A percentile compares a stretch with the other conserved stretches of the same genome.
Evolutionary conservation across 495 filamentous ascomycete genomes (phyloP).

Genomic region (Penicillium roqueforti): DNA sequence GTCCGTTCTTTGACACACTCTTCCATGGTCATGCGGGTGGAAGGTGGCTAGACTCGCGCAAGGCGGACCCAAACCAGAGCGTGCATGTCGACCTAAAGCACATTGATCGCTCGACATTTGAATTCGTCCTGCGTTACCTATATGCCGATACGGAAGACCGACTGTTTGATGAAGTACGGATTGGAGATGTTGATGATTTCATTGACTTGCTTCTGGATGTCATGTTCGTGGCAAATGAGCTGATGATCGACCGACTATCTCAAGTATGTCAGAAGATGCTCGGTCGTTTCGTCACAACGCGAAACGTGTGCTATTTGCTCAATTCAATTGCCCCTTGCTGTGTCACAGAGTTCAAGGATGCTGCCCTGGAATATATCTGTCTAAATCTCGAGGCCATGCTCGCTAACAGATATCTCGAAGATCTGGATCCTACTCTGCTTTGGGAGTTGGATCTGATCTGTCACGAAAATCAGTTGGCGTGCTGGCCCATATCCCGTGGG

Average conservation of each 20-base stretch:
- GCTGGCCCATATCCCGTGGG: constrained; percentile 68
- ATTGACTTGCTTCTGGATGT: constrained; percentile 89
- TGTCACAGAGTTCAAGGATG: constrained; percentile 81
- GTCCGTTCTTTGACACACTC: constrained; percentile 86
- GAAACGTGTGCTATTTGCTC: constrained; percentile 80
- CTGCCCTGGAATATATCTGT: constrained; percentile 85
- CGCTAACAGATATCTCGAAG: constrained; percentile 59
- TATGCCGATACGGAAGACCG: constrained; percentile 80
- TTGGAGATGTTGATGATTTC: constrained; percentile 71
- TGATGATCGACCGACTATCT: constrained; percentile 89
- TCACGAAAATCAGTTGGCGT: constrained; percentile 72
- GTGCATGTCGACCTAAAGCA: constrained; percentile 81
- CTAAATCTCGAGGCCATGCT: constrained; percentile 1
- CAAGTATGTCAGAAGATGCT: constrained; percentile 86
- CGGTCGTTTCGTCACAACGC: constrained; percentile 80
- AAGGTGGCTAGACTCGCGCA: constrained; percentile 71
- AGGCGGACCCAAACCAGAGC: constrained; percentile 45
- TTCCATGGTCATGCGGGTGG: constrained; percentile 83
- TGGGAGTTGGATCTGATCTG: constrained; percentile 73
- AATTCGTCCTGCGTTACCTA: constrained; percentile 73
- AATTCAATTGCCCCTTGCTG: constrained; percentile 79
- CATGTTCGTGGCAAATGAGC: constrained; percentile 82
- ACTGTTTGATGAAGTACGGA: constrained; percentile 73
- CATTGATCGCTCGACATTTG: constrained; percentile 65
- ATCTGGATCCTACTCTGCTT: constrained; percentile 81